Percentiles rank a stretch among this genome's conserved stretches.
phyloP scores from a whole-genome alignment of 805 yeast species.

The Saccharomycopsis babjevae region DNA sequence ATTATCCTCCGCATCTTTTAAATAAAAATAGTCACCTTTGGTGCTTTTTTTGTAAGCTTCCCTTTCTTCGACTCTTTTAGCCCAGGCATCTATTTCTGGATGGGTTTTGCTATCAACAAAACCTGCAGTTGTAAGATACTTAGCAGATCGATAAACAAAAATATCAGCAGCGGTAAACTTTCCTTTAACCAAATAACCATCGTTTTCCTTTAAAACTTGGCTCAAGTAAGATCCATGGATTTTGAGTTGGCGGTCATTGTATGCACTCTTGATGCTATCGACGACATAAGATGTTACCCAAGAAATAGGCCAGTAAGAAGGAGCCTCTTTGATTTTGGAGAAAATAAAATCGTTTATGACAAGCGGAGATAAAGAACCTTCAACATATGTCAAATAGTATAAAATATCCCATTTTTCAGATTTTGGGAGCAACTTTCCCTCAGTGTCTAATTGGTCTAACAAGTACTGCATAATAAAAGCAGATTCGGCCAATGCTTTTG shows the following conservation, averaged over 20 bases:
- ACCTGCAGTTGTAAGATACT: background rate
- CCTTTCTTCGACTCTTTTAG: background rate
- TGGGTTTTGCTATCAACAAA: background rate
- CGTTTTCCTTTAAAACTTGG: constrained; percentile 26
- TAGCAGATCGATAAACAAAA: background rate
- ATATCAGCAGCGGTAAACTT: constrained; percentile 49
- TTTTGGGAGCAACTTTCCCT: constrained; percentile 31
- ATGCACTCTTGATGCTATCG: constrained; percentile 37
- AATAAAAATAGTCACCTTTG: no score
- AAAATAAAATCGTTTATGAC: constrained; percentile 30
- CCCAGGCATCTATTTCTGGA: background rate
- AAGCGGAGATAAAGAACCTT: constrained; percentile 49
- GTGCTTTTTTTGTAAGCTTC: background rate
- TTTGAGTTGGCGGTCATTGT: constrained; percentile 38
- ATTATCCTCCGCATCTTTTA: no score
- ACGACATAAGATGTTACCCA: constrained; percentile 34
- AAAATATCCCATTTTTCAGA: constrained; percentile 36
- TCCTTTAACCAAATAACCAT: constrained; percentile 38
- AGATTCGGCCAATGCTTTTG: constrained; percentile 41
- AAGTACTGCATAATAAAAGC: constrained; percentile 49
- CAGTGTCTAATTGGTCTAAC: constrained; percentile 38
- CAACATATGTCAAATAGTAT: constrained; percentile 48
- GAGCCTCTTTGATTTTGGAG: constrained; percentile 29
- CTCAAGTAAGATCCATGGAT: constrained; percentile 34
- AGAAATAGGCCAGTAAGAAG: constrained; percentile 40